Base-by-base conservation (phyloP, 2,329 filamentous ascomycete species). In the Trichoderma sp. region DNA sequence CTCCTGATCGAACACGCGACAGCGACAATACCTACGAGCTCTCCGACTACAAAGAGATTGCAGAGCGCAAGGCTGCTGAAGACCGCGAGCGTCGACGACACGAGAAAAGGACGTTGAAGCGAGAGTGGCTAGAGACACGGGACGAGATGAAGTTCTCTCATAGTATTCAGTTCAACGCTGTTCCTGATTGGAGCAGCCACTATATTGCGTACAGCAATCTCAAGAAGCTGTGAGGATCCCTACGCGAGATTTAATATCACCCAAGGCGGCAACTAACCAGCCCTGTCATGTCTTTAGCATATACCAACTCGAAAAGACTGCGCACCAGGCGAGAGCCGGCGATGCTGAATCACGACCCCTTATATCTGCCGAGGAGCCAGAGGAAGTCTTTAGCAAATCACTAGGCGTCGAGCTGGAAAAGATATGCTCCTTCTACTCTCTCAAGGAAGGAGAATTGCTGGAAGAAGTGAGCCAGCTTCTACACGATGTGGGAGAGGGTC, bases 91-190 rank as follows among this genome's bases (percentile, higher is more conserved):
- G 74, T 47, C 79, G 78, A 65, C 76, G 74, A 73, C 77, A 72
- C 71, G 74, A 77, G 24, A 89, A 87, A 79, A 82, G 85, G 76
- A 81, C 81, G 73, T 83, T 86, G 79, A 94, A 94, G 84, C 86
- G 88, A 79, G 83, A 84, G 77, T 87, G 88, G 85, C 89, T 94
- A 76, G 88, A 92, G 75, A 85, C 90, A 75, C 87, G 85, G 73
- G 90, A 92, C 89, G 92, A 93, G 78, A 99, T 99, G 96, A 98
- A 98, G 90, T 99, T 99, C 86, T 98, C 95, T 21, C 96, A 99
- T 81, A 98, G 95, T 82, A 91, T 99, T 75, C 96, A 99, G 85
- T 99, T 99, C 84, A 99, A 99, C 84, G 94, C 96, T 72, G 96
- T 99, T 75, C 96, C 96, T n/a, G 96, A 99, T 82, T 99, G 96